Evolutionary conservation across 805 yeast species (phyloP).

Genomic region (Hanseniaspora jakobsenii): DNA sequence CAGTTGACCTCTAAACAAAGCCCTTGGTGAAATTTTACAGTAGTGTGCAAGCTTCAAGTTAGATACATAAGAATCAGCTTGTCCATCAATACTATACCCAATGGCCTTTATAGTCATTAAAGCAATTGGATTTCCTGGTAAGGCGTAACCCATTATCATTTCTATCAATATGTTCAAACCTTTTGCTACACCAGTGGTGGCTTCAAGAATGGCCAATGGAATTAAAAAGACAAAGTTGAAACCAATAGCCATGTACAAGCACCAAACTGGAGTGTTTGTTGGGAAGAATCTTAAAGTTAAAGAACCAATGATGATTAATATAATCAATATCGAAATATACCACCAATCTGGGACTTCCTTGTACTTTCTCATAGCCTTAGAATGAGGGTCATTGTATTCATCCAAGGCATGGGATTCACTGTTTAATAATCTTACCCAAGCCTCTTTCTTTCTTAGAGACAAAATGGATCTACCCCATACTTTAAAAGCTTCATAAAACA

Average conservation of each 20-base stretch:
- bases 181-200: constrained; percentile 43
- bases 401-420: constrained; percentile 23
- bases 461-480: constrained; percentile 18
- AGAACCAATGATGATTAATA: constrained; percentile 32
- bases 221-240: constrained; percentile 42
- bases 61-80: constrained; percentile 39
- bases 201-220: constrained; percentile 47
- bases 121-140: constrained; percentile 45
- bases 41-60: constrained; percentile 49
- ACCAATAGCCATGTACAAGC: constrained; percentile 42
- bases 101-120: constrained; percentile 42
- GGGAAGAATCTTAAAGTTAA: constrained; percentile 33
- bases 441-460: constrained; percentile 16
- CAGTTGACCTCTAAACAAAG: constrained; percentile 38
- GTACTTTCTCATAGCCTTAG: constrained; percentile 44
- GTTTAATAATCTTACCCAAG: constrained; percentile 26
- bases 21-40: constrained; percentile 45
- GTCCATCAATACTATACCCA: constrained; percentile 44
- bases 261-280: constrained; percentile 54
- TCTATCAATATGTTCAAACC: constrained; percentile 52
- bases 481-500: constrained; percentile 32
- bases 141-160: constrained; percentile 46
- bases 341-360: constrained; percentile 63
- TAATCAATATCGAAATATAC: constrained; percentile 31
- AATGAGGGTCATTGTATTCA: constrained; percentile 40